Base-by-base conservation (phyloP, 163 green algal species). In the Scenedesmus sp. region DNA sequence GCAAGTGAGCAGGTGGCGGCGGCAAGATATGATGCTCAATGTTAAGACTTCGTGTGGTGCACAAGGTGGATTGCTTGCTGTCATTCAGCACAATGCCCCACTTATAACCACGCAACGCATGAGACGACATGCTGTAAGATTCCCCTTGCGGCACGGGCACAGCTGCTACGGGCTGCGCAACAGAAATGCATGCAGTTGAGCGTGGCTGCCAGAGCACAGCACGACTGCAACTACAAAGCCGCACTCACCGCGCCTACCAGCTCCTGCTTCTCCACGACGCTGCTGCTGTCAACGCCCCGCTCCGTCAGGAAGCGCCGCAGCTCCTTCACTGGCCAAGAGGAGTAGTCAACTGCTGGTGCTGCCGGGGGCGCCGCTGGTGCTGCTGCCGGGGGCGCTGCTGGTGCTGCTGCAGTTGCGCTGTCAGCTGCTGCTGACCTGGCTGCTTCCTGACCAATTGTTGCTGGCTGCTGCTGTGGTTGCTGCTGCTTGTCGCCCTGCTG, bases 281-380 rank as follows among this genome's bases (percentile, higher is more conserved):
- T 92, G 91, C 76, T 84, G 76, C 76, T 87, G 87, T 91, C 87
- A 43, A 93, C 43, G 13, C 95, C 92, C 16, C 93, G 68, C 82
- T 97, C 95, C 53, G 85, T 73, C 61, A 97, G 92, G 65, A 96
- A 96, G 0, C 95, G 91, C 72, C 94, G 90, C 43, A 98, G 93
- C 94, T 98, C 96, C 89, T 97, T 97, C 30, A 98, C 90, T 0
- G 96, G 95, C 96, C 96, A 98, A 46, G 44, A 83, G 46, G 42
- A 59, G 79, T 95, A 97, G 61, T 89, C 88, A 24, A 56, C 81
- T 22, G 35, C 81, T 13, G n/a, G 88, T 22, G 72, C 33, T 10
- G 56, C 78, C 12, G 65, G 10, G 44, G 56, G n/a, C 65, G 85
- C 83, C 81, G 51, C 53, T 84, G 53, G 70, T 78, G 78, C 22